Evolutionary conservation across 2,329 filamentous ascomycete genomes (phyloP).

Genomic region (Graphium sp.): DNA sequence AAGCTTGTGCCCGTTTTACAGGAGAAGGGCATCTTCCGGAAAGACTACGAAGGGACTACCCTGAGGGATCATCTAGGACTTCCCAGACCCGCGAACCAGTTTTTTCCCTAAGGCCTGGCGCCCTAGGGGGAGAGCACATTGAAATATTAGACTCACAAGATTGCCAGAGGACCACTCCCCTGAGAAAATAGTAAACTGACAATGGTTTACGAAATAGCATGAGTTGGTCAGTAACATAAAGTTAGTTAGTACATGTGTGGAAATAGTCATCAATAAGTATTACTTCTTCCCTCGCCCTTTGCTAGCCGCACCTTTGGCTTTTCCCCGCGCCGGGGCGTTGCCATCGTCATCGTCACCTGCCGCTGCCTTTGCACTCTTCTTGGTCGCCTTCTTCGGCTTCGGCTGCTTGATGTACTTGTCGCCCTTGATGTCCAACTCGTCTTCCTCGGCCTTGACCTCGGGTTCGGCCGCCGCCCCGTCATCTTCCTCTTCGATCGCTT

Average conservation of each 20-base stretch:
- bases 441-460: constrained; percentile 54
- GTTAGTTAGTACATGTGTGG: constrained; percentile 1
- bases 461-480: constrained; percentile 43
- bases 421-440: constrained; percentile 71
- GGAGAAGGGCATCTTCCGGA: constrained; percentile 28
- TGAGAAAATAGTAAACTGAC: too few relatives aligned
- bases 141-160: too few relatives aligned
- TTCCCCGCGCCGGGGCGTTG: constrained; percentile 31
- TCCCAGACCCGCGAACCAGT: constrained; percentile 22
- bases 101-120: constrained; percentile 9
- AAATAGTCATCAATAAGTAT: background rate
- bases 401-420: constrained; percentile 94
- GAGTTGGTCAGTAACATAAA: background rate
- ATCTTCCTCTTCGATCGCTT: constrained; percentile 87
- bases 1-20: constrained; percentile 31
- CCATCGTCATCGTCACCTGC: constrained; percentile 32
- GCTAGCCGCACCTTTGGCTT: constrained; percentile 28
- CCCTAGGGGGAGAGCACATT: too few relatives aligned
- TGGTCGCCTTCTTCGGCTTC: constrained; percentile 37
- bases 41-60: constrained; percentile 33
- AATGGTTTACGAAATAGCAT: too few relatives aligned
- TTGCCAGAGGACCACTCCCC: too few relatives aligned
- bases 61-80: constrained; percentile 36
- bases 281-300: constrained; percentile 31
- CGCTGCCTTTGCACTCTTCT: constrained; percentile 18